These are phyloP conservation scores for Gracilaria domingensis DNA, from an alignment of 23 red algal species.

Conservation along the genomic window DNA sequence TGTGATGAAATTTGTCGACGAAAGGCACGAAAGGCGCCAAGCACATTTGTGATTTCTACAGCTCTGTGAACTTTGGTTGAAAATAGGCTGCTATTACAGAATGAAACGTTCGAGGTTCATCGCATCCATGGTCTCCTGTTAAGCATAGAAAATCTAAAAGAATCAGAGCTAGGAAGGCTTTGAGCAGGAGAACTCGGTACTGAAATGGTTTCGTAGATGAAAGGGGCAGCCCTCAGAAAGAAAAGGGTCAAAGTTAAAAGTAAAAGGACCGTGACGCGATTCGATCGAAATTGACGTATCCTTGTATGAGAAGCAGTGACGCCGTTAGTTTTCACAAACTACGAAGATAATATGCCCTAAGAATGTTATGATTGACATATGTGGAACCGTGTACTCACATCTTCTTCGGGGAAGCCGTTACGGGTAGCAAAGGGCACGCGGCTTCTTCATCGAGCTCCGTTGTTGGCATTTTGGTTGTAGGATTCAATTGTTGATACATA, in stretches of 20 bases:
- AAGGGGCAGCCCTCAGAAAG: neutral
- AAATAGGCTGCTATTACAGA: neutral
- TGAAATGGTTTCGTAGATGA: neutral
- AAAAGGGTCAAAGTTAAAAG: neutral
- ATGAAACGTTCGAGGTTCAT: neutral
- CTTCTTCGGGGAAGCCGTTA: neutral
- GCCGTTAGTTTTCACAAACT: neutral
- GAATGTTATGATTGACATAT: too few relatives aligned
- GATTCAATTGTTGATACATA: neutral
- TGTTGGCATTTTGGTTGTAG: neutral
- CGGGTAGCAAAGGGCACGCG: neutral
- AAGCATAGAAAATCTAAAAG: neutral
- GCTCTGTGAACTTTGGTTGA: neutral
- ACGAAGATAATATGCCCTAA: too few relatives aligned
- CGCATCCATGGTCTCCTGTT: slow-evolving; percentile 9
- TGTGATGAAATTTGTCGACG: neutral
- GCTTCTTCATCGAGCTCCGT: neutral
- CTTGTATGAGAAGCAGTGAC: neutral
- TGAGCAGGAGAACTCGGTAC: neutral
- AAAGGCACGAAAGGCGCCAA: neutral
- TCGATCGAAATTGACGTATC: neutral
- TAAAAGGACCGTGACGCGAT: neutral
- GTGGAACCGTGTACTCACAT: neutral
- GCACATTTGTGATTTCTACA: neutral
- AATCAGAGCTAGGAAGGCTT: neutral